Evolutionary conservation across 345 rosid genomes (phyloP).

Genomic region (Laguncularia racemosa): DNA sequence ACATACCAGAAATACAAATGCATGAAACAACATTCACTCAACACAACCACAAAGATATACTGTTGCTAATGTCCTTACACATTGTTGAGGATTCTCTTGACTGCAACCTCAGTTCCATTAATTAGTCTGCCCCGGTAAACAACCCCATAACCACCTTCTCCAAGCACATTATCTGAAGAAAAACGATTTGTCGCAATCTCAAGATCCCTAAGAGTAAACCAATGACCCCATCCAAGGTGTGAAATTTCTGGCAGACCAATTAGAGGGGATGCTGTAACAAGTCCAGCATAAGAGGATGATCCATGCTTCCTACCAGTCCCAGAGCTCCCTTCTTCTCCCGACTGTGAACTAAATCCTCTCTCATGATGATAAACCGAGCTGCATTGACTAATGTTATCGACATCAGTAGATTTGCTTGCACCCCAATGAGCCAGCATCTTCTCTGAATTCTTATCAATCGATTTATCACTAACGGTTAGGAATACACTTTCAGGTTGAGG

Average conservation of each 20-base stretch:
- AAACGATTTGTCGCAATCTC: conserved; percentile 76
- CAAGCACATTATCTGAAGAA: conserved; percentile 70
- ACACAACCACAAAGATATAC: neutral
- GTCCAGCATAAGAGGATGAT: conserved; percentile 43
- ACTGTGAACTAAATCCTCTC: conserved; percentile 66
- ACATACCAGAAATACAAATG: neutral
- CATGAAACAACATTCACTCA: neutral
- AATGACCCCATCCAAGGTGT: conserved; percentile 99
- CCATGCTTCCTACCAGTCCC: conserved; percentile 50
- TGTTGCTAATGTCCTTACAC: conserved; percentile 36
- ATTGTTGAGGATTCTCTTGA: conserved; percentile 94
- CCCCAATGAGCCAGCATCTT: conserved; percentile 36
- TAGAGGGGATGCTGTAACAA: conserved; percentile 77
- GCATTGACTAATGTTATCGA: conserved; percentile 58
- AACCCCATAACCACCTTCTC: conserved; percentile 99
- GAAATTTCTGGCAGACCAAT: conserved; percentile 89
- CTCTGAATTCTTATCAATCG: conserved; percentile 12
- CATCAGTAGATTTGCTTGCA: conserved; percentile 61
- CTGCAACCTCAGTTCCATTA: conserved; percentile 93
- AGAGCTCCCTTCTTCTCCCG: conserved; percentile 93
- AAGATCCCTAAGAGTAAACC: conserved; percentile 98
- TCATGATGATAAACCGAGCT: conserved; percentile 62
- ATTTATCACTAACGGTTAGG: conserved; percentile 43
- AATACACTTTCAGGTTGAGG: conserved; percentile 40
- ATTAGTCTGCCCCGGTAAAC: conserved; percentile 79